phyloP scores from a whole-genome alignment of 208 protist species.

The Phytomonas serpens region DNA sequence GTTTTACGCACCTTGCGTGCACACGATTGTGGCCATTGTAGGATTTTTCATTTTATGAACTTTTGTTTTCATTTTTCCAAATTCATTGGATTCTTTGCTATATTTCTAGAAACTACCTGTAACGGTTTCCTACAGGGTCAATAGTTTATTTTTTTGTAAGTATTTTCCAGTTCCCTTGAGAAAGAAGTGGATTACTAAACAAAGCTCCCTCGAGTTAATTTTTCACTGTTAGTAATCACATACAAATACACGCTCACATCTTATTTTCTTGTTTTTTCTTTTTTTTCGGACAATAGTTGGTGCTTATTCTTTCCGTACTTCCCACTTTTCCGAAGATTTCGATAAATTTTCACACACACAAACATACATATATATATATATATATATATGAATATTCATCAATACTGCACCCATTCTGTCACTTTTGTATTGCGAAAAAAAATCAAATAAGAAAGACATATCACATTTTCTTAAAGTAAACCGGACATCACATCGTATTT shows the following conservation, averaged over 20 bases:
- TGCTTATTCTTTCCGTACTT: constrained; percentile 6
- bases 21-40: not conserved
- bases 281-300: constrained; percentile 8
- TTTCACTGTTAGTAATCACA: not conserved
- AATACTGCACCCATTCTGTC: not conserved
- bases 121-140: not conserved
- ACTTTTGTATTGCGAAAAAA: not conserved
- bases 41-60: constrained; percentile 1
- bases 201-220: not conserved
- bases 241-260: constrained; percentile 2
- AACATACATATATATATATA: constrained; percentile 20
- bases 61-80: constrained; percentile 14
- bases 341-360: not conserved
- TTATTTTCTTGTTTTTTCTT: constrained; percentile 6
- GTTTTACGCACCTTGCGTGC: not conserved
- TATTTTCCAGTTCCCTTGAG: not conserved
- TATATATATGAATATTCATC: constrained; percentile 15
- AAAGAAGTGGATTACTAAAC: not conserved
- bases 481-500: not conserved
- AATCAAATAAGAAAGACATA: not conserved
- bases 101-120: constrained; percentile 3
- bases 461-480: constrained; percentile 4
- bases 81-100: constrained; percentile 7
- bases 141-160: not conserved
- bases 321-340: constrained; percentile 2